Percentiles rank a stretch among this genome's conserved stretches.
Conservation (phyloP, 75 land plant genomes). For the Azolla pinnata region DNA sequence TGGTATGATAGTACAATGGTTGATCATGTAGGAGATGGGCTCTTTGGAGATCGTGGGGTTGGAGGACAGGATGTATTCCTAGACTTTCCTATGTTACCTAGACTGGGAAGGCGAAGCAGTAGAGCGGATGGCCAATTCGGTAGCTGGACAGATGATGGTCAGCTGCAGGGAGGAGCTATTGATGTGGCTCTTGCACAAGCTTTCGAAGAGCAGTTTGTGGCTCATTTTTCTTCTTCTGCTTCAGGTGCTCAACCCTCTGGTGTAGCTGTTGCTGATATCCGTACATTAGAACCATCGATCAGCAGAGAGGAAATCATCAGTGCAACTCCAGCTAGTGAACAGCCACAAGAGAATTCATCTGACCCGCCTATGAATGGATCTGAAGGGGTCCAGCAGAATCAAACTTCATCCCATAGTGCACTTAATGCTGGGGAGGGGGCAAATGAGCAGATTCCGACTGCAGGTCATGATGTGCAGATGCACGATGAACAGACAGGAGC, state of each 20-base stretch:
- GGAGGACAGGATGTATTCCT: conserved; percentile 50
- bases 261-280: conserved; percentile 5
- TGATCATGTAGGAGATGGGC: conserved; percentile 39
- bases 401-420: neutral
- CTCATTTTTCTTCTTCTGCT: conserved; percentile 38
- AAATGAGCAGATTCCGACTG: conserved; percentile 2
- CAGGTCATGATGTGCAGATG: conserved; percentile 34
- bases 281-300: conserved; percentile 4
- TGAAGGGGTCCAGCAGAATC: neutral
- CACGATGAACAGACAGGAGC: conserved; percentile 36
- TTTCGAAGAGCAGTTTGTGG: conserved; percentile 66
- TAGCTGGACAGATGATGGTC: conserved; percentile 96
- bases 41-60: conserved; percentile 65
- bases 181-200: conserved; percentile 84
- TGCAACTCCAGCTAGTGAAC: conserved; percentile 5
- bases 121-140: conserved; percentile 54
- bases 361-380: conserved; percentile 5
- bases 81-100: conserved; percentile 59
- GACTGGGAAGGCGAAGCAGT: conserved; percentile 60
- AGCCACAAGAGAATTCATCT: neutral
- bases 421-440: neutral
- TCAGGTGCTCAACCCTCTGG: conserved; percentile 23
- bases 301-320: neutral
- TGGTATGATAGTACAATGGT: conserved; percentile 67
- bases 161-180: conserved; percentile 72